These are phyloP conservation scores for Abrus precatorius DNA, from an alignment of 306 rosid species.

Conservation along the genomic window DNA sequence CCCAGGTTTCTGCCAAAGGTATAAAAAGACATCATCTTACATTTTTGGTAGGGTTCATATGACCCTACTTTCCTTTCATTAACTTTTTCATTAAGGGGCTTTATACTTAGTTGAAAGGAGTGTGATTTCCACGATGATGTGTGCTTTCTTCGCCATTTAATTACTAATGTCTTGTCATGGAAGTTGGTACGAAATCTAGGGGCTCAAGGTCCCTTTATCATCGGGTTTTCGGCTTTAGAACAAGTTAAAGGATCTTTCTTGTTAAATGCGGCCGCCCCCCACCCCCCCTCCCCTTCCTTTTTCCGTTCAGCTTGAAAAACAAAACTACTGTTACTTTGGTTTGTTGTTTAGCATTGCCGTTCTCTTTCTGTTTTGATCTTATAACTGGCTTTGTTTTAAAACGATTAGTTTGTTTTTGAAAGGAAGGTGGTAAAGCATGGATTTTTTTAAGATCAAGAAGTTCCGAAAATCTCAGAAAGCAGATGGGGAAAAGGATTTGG, in stretches of 20 bases:
- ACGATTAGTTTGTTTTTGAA: constrained; percentile 38
- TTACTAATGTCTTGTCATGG: constrained; percentile 49
- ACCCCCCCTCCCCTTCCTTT: background rate
- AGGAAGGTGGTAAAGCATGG: constrained; percentile 56
- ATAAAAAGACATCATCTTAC: background rate
- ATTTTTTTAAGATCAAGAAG: constrained; percentile 76
- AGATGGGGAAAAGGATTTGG: constrained; percentile 53
- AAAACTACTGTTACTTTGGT: constrained; percentile 16
- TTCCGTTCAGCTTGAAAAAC: background rate
- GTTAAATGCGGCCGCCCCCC: no score
- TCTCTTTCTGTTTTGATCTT: background rate
- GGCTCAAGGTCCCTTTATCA: constrained; percentile 16
- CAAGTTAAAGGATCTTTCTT: constrained; percentile 16
- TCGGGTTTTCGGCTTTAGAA: constrained; percentile 8
- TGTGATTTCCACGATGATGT: background rate
- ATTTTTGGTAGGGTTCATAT: constrained; percentile 36
- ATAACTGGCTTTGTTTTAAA: constrained; percentile 38
- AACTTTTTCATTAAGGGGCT: constrained; percentile 16
- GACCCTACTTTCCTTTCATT: constrained; percentile 30
- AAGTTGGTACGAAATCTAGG: constrained; percentile 30
- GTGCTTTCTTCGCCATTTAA: constrained; percentile 37
- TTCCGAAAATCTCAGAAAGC: constrained; percentile 73
- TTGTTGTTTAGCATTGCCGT: background rate
- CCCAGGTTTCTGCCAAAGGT: constrained; percentile 39
- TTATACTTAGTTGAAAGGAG: constrained; percentile 20